Evolutionary conservation across 306 rosid genomes (phyloP), one percentile per base, ranked within the genome.

Genomic region (Sesbania bispinosa): DNA sequence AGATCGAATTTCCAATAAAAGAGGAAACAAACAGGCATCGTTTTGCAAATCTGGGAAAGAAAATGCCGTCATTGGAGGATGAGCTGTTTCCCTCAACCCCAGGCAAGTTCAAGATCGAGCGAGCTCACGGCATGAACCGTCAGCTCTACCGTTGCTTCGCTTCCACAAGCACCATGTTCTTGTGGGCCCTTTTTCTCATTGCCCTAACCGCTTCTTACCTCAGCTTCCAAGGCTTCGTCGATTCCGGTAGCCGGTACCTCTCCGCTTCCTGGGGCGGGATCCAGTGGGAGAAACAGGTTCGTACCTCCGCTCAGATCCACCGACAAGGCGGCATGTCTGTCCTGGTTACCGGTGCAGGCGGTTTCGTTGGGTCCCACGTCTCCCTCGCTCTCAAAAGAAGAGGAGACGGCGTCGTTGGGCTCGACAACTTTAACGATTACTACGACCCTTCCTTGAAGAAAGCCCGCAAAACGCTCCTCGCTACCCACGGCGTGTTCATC

Each of bases 261-360:
- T 39, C 96, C 2, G 87, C 96, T 7, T 92, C 96, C 0, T 90
- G 98, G 98, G 98, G 96, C 1, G 98, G 97, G 5, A 73, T 87
- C 85, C 89, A 88, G 66, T 93, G 98, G 98, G 98, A 93, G 81
- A 93, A 88, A 67, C 93, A 93, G 55, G 93, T 93, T 13, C 89
- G 90, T 7, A 53, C 69, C 52, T 93, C 97, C 2, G 96, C 97
- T 15, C 85, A 84, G 83, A 74, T 85, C 85, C 87, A 77, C 70
- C 88, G 96, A 0, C 67, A 82, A 1, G 90, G 90, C 0, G 96
- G 98, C 42, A 84, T 88, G 80, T 81, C 98, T 0, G 93, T 90
- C 0, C 85, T 93, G 0, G 90, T 93, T 1, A 93, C 97, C 26
- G 97, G 97, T 0, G 96, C 90, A 0, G 93, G 83, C 4, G 92